Percentiles rank a stretch among this genome's conserved stretches.
Evolutionary conservation across 208 protist species (phyloP).

Genomic region (Strigomonas galati): DNA sequence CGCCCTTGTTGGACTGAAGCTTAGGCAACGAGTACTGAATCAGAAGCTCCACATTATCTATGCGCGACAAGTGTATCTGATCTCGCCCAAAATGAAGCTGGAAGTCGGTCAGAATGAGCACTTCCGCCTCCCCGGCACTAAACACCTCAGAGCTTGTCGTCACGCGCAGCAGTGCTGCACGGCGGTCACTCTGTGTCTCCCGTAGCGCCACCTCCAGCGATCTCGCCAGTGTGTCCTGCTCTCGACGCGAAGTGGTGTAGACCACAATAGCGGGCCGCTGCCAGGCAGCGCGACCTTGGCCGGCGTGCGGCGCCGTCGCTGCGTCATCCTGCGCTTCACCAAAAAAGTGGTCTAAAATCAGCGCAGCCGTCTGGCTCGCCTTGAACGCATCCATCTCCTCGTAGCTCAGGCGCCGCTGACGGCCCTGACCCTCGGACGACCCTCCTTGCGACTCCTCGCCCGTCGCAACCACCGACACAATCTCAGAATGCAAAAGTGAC

Average conservation of each 20-base stretch:
- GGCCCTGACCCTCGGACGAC: neutral
- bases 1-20: neutral
- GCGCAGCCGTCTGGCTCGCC: conserved; percentile 18
- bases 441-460: neutral
- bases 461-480: conserved; percentile 20
- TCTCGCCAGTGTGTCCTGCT: conserved; percentile 48
- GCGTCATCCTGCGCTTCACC: neutral
- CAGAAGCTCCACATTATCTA: neutral
- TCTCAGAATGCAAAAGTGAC: conserved; percentile 29
- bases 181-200: conserved; percentile 16
- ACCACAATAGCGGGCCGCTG: conserved; percentile 37
- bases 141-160: conserved; percentile 34
- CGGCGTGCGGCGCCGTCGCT: neutral
- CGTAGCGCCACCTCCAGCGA: conserved; percentile 25
- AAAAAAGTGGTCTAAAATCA: conserved; percentile 23
- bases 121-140: conserved; percentile 30
- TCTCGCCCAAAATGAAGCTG: conserved; percentile 32
- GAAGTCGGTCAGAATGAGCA: conserved; percentile 49
- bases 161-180: conserved; percentile 23
- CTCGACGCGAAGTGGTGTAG: conserved; percentile 41
- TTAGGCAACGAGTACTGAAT: conserved; percentile 10
- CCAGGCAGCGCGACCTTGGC: neutral
- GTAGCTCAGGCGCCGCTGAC: conserved; percentile 10
- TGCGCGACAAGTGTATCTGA: neutral
- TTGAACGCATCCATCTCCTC: conserved; percentile 45